Conservation (phyloP, 2,329 filamentous ascomycete genomes). For the Alternaria longipes region DNA sequence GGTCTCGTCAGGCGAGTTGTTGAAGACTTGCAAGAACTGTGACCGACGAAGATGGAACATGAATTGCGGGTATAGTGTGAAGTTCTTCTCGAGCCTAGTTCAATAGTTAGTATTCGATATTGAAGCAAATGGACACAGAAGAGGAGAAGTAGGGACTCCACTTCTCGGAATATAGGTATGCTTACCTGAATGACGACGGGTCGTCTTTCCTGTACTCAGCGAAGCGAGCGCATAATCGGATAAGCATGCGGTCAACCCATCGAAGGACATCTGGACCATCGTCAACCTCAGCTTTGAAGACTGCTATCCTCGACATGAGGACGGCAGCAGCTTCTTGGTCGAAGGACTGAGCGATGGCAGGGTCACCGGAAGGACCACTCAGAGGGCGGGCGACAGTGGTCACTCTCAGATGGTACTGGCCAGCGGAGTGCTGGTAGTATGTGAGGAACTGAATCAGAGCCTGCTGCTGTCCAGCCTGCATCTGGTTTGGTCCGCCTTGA, state of each 20-base stretch:
- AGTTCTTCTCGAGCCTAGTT: conserved; percentile 86
- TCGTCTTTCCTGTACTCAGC: conserved; percentile 99
- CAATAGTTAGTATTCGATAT: not conserved
- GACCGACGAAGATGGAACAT: conserved; percentile 99
- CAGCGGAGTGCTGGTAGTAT: conserved; percentile 97
- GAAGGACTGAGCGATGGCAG: conserved; percentile 94
- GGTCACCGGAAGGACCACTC: conserved; percentile 92
- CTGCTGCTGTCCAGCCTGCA: conserved; percentile 87
- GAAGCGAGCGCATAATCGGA: conserved; percentile 93
- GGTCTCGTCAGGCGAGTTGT: conserved; percentile 98
- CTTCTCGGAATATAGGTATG: conserved; percentile 3
- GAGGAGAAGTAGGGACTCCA: not conserved
- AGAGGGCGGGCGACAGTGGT: conserved; percentile 92
- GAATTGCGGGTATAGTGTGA: conserved; percentile 97
- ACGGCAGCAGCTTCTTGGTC: conserved; percentile 98
- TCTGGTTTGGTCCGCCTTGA: conserved; percentile 84
- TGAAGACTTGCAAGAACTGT: conserved; percentile 98
- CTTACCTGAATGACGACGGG: conserved; percentile 85
- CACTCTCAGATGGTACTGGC: conserved; percentile 94
- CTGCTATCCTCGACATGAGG: conserved; percentile 98
- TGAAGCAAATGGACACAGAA: not conserved
- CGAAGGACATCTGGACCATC: conserved; percentile 97
- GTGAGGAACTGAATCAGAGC: conserved; percentile 98
- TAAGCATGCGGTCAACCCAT: conserved; percentile 99
- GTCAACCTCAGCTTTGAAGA: conserved; percentile 98